phyloP scores from a whole-genome alignment of 2,329 filamentous ascomycete genomes.

The Pseudocercospora eumusae region DNA sequence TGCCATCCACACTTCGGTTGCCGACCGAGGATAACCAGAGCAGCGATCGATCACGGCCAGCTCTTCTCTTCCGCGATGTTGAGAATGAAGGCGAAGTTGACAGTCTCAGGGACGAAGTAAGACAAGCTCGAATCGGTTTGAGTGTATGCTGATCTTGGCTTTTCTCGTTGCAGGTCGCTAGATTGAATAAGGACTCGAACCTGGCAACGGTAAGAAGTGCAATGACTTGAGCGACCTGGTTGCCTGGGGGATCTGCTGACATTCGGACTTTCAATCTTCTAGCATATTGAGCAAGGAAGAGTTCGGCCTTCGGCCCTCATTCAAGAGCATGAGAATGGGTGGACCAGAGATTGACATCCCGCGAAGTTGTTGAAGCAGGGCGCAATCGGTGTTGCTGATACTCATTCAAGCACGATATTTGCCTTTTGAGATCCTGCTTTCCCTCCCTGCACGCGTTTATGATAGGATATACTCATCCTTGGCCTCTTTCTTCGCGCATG shows the following conservation, averaged over 20 bases:
- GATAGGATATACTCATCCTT: slow-evolving; percentile 60
- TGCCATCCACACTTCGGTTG: slow-evolving; percentile 34
- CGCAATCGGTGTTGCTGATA: not conserved
- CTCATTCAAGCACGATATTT: slow-evolving; percentile 5
- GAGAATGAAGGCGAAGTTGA: slow-evolving; percentile 34
- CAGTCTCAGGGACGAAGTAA: slow-evolving; percentile 37
- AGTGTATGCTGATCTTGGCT: no score
- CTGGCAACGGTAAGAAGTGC: not conserved
- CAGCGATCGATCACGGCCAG: slow-evolving; percentile 20
- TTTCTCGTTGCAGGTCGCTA: not conserved
- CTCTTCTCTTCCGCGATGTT: slow-evolving; percentile 33
- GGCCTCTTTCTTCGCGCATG: slow-evolving; percentile 59
- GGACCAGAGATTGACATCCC: slow-evolving; percentile 14
- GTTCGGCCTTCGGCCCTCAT: slow-evolving; percentile 22
- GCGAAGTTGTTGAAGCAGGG: not conserved
- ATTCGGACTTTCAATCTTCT: slow-evolving; percentile 23
- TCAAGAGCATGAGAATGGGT: slow-evolving; percentile 21
- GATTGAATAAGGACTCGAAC: not conserved
- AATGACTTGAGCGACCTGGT: not conserved
- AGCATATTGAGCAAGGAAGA: slow-evolving; percentile 33
- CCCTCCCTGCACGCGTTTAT: slow-evolving; percentile 40
- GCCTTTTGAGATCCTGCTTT: slow-evolving; percentile 42
- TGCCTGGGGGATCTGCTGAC: not conserved
- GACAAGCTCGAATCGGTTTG: slow-evolving; percentile 31
- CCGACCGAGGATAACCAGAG: slow-evolving; percentile 25